Base-by-base conservation (phyloP, 257 asterid species). In the Datura wrightii region DNA sequence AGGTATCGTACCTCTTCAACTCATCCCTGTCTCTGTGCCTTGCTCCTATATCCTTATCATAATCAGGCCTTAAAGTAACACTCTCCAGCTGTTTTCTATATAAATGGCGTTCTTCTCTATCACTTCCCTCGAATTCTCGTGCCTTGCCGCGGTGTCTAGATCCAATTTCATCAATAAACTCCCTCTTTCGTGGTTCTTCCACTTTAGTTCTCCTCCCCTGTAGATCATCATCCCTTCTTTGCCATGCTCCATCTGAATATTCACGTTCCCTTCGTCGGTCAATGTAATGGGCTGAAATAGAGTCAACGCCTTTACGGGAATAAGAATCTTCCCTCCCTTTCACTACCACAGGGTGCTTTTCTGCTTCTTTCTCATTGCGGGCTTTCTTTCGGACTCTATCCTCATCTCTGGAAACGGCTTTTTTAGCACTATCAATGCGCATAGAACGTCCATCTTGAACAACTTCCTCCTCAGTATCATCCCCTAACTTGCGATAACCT, bases 251-350 rank as follows among this genome's bases (percentile, higher is more conserved):
- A 84, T 91, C 99, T 76, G 92, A 85, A 72, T 84, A 85, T 88
- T 94, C 94, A 72, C 87, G 84, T 78, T 93, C 98, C 90, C 90
- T 93, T 85, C 97, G 92, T 90, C 92, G 87, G 84, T 94, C 96
- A 39, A 86, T 69, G 80, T 84, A 91, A 71, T 88, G 86, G 16
- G 89, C 87, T 36, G 88, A 79, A 88, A 91, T 88, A 76, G 91
- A 88, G 83, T 92, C 97, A 83, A 89, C 90, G 84, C 88, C 87
- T 89, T 92, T 91, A 62, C 86, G 95, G 10, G 91, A 80, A 90
- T 85, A 80, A 19, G 92, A 81, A 79, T 89, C 97, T 62, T 93
- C 98, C 91, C 92, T 92, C 60, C 90, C 92, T 92, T 87, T 92
- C 52, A 82, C 92, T 19, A 84, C 85, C 78, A 84, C 63, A 67